Base-by-base conservation (phyloP, 495 filamentous ascomycete genomes). In the Trichoderma orchidacearum region DNA sequence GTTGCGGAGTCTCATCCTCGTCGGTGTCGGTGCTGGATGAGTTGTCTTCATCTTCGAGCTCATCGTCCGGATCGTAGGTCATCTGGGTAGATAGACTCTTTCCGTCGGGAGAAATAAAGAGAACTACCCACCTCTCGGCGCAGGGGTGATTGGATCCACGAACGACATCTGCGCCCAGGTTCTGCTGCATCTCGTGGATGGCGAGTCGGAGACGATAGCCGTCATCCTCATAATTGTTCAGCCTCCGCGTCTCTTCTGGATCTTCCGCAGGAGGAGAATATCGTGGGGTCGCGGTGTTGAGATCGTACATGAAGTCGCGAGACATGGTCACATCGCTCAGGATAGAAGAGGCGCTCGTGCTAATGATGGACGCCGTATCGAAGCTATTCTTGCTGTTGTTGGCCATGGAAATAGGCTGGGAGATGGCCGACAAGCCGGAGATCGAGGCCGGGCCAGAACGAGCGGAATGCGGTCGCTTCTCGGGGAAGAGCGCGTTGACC, bases 31-130 rank as follows among this genome's bases (percentile, higher is more conserved):
- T 84, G 36, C 78, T 72, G 0, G 76, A 78, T 5, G 82, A 81
- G 55, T 76, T 80, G n/a, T 80, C 77, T 50, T 85, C 82, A 52
- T 82, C 73, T 6, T 85, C 83, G 9, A 75, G 69, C 12, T 82
- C 80, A 34, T 86, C 83, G 56, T 85, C 83, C 1, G 76, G 76
- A 62, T 86, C 85, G 58, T 84, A 84, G 0, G 81, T 83, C 76
- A 91, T 85, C 50, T 85, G 80, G 59, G 85, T 81, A 25, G 80
- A 81, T 27, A 93, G 72, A 53, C 75, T 69, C 60, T 79, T 79
- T 13, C 86, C 86, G 70, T 91, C 80, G 15, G 79, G 68, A 2
- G 85, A 83, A 60, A 94, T 79, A 56, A 89, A 90, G 28, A 94
- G 75, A 23, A 93, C 80, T 1, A 83, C 77, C 85, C 85, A 88